These are phyloP conservation scores for Rosa hybrid DNA, from an alignment of 331 rosid species.

Conservation along the genomic window DNA sequence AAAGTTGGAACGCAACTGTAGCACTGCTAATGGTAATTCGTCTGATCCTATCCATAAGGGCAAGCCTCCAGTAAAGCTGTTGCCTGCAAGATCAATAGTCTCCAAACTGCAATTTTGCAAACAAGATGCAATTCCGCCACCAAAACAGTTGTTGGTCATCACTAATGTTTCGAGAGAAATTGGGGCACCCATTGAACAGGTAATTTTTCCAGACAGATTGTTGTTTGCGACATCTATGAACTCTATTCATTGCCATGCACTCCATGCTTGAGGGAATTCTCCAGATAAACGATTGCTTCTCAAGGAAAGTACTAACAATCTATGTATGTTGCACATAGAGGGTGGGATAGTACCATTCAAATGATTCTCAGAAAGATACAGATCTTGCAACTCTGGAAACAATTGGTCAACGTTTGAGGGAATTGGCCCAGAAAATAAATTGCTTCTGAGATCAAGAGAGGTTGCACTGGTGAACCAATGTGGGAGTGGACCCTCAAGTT, in stretches of 20 bases:
- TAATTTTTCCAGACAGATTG: neutral
- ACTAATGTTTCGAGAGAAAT: no score
- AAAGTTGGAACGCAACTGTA: neutral
- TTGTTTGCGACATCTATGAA: neutral
- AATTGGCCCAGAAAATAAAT: conserved; percentile 2
- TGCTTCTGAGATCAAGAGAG: no score
- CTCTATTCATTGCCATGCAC: neutral
- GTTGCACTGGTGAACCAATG: no score
- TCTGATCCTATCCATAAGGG: neutral
- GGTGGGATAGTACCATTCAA: conserved; percentile 13
- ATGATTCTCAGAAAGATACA: neutral
- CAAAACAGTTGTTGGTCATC: neutral
- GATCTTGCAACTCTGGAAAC: neutral
- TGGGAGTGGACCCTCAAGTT: no score
- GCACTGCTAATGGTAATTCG: neutral
- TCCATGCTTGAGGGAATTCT: neutral
- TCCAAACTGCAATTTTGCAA: conserved; percentile 7
- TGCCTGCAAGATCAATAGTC: conserved; percentile 16
- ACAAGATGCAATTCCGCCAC: conserved; percentile 8
- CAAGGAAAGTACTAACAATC: neutral
- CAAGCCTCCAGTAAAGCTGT: neutral
- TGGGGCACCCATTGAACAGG: neutral
- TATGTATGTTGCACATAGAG: neutral
- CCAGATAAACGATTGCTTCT: neutral
- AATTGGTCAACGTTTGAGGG: conserved; percentile 17